phyloP scores from a whole-genome alignment of 2,329 filamentous ascomycete genomes.

The Penicillium sp. region DNA sequence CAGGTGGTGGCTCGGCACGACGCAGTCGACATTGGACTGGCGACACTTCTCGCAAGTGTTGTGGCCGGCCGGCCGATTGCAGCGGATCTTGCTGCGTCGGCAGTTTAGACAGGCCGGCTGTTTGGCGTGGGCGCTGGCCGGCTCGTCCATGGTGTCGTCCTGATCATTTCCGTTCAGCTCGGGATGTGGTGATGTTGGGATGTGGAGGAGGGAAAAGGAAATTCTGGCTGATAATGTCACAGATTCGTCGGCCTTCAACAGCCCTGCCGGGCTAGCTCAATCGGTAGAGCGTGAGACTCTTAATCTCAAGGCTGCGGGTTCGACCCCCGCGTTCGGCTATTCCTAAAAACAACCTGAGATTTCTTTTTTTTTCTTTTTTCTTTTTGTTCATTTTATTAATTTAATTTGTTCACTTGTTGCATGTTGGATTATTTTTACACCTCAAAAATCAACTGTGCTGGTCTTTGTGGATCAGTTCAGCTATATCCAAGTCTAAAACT shows the following conservation, averaged over 20 bases:
- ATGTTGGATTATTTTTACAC: too few species aligned
- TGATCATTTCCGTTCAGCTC: too few species aligned
- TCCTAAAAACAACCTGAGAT: constrained; percentile 26
- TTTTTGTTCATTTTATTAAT: constrained; percentile 1
- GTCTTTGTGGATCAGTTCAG: too few species aligned
- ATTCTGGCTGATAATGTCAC: not conserved
- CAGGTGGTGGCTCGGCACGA: constrained; percentile 73
- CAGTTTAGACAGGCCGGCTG: constrained; percentile 66
- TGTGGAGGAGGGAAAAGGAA: not conserved
- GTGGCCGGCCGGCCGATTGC: constrained; percentile 60
- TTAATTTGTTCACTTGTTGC: too few species aligned
- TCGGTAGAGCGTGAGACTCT: constrained; percentile 57
- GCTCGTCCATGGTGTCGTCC: constrained; percentile 17
- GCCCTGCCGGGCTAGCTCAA: constrained; percentile 54
- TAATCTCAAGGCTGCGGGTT: constrained; percentile 52
- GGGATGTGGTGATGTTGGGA: not conserved
- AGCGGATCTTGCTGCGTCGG: constrained; percentile 70
- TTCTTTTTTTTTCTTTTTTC: constrained; percentile 15
- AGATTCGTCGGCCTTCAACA: constrained; percentile 1
- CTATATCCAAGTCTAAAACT: too few species aligned
- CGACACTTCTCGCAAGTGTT: constrained; percentile 65
- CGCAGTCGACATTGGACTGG: constrained; percentile 63
- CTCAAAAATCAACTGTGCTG: too few species aligned
- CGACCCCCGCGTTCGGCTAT: constrained; percentile 48
- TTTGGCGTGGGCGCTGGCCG: constrained; percentile 19